Evolutionary conservation across 345 rosid species (phyloP), one percentile per base, ranked within the genome.

Genomic region (Murraya paniculata): DNA sequence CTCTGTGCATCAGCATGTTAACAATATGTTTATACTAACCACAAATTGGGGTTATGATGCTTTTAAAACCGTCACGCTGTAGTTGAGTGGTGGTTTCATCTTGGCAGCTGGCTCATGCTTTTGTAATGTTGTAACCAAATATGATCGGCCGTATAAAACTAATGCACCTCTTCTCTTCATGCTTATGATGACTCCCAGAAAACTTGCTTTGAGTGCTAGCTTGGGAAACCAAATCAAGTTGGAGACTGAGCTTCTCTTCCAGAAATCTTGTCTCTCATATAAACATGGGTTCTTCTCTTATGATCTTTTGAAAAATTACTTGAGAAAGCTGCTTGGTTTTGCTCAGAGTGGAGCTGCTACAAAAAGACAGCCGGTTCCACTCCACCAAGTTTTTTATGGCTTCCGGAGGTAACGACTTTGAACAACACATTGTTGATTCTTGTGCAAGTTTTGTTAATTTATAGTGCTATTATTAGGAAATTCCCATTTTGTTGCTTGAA

Each of bases 31-130:
- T 10, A 41, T 1, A 45, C 50, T 45, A 45, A 13, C 16, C 18
- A 45, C 4, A 45, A 45, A 45, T 39, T 9, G 28, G 33, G 5
- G 3, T 41, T 11, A 41, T 68, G 72, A 13, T 41, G 48, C 72
- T n/a, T 25, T 48, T 68, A 28, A 68, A 45, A 25, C 8, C 30
- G 38, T 30, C 38, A 60, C 36, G 13, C 9, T 61, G 55, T 4
- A 8, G 61, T 75, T 75, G 78, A 65, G 72, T 65, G 71, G 25
- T 53, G 64, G 62, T 13, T 75, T 75, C 50, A 31, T 2, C 5
- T 75, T 18, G 72, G 72, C 72, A 31, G 64, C 72, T 65, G n/a
- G 38, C 25, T 76, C 79, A 76, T 76, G 79, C 79, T 66, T 66
- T 35, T 76, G 35, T 55, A 68, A 55, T 55, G 45, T 65, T 27